Evolutionary conservation across 345 rosid species (phyloP).

Genomic region (Arabidopsis suecica): DNA sequence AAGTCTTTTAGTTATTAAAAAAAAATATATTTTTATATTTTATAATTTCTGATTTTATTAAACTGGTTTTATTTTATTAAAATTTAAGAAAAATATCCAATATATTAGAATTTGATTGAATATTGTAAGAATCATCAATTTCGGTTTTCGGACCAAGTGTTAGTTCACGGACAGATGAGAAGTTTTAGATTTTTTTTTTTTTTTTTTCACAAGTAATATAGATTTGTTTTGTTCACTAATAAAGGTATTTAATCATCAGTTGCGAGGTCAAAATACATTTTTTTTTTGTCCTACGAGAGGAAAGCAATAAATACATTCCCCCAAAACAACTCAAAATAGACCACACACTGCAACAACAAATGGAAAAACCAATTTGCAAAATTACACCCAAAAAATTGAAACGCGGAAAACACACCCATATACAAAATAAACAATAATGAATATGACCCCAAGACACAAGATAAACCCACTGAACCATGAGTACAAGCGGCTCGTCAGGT

Average conservation of each 20-base stretch:
- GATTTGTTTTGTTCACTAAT: neutral
- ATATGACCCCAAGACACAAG: slow-evolving; percentile 34
- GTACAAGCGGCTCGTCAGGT: slow-evolving; percentile 22
- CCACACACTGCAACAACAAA: slow-evolving; percentile 16
- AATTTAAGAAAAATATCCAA: neutral
- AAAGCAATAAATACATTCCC: slow-evolving; percentile 18
- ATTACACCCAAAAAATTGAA: slow-evolving; percentile 24
- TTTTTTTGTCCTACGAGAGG: slow-evolving; percentile 5
- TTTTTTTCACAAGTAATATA: neutral
- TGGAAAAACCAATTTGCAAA: slow-evolving; percentile 30
- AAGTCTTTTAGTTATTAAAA: too few relatives aligned
- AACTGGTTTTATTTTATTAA: neutral
- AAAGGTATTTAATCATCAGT: neutral
- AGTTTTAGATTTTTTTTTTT: neutral
- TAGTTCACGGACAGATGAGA: neutral
- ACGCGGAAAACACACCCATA: slow-evolving; percentile 34
- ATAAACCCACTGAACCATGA: slow-evolving; percentile 22
- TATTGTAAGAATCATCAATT: neutral
- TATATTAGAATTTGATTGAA: neutral
- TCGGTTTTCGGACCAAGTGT: neutral
- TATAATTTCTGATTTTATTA: neutral
- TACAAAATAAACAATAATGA: slow-evolving; percentile 46
- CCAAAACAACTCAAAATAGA: slow-evolving; percentile 3
- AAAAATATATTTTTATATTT: neutral
- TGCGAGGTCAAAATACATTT: neutral